Evolutionary conservation across 805 yeast genomes (phyloP), one percentile per base, ranked within the genome.

Genomic region (Yarrowia sp.): DNA sequence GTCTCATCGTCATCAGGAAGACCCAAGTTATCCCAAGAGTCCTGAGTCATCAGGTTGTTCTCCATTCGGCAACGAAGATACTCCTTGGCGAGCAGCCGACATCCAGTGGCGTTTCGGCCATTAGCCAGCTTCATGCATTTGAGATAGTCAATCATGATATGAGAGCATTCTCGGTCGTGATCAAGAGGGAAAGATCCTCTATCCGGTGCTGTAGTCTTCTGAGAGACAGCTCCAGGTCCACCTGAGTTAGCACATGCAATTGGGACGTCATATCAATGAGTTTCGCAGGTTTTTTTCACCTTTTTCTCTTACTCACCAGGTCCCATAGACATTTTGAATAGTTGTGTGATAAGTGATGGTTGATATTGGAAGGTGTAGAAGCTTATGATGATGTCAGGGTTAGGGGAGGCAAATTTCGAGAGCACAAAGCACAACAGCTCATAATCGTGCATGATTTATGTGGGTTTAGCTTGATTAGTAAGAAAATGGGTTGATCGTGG

Each of bases 111-210:
- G 77, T 94, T 92, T 72, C 88, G 87, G 70, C 94, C 94, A 69
- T 83, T 84, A 15, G 92, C 91, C 41, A 87, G 80, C 75, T 89
- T 88, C 78, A 94, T 80, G 79, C 99, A 94, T 58, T 86, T 80
- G 71, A 94, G 80, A 76, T 94, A 94, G 58, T 85, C 85, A 53
- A 83, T 76, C 95, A 93, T 95, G 69, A 86, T 85, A 26, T 82
- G 82, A 26, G 87, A 86, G 76, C 98, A 94, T 72, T 95, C 98
- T 8, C 84, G 85, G 70, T 85, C 88, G 75, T 94, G 99, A 75
- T 94, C 99, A 55, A 94, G 81, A 0, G 98, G 99, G 78, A 94
- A 94, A 0, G 98, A 91, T 0, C 99, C 99, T 72, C 97, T 82
- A 72, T 94, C 97, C 2, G 99, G 99, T 26, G 99, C 97, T 0